Conservation (phyloP, 108 stramenopile species). For the Nitzschia inconspicua region DNA sequence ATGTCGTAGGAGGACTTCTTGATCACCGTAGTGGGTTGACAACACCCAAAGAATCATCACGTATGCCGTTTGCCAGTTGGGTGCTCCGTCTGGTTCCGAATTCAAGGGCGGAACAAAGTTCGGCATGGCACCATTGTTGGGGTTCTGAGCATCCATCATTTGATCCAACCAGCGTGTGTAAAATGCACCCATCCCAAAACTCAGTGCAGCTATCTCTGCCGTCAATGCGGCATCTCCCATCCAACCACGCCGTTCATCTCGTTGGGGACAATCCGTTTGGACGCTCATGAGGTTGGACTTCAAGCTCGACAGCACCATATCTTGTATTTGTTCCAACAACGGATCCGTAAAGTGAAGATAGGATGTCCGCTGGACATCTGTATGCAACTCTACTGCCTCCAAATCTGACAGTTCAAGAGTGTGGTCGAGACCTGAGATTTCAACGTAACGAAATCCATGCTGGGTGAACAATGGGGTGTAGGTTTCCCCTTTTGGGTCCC, state of each 20-base stretch:
- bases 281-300: slow-evolving; percentile 29
- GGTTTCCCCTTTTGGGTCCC: slow-evolving; percentile 8
- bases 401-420: slow-evolving; percentile 11
- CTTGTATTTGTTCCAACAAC: slow-evolving; percentile 26
- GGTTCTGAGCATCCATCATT: slow-evolving; percentile 22
- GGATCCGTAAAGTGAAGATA: slow-evolving; percentile 16
- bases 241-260: slow-evolving; percentile 29
- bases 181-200: slow-evolving; percentile 29
- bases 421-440: slow-evolving; percentile 18
- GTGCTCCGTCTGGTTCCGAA: slow-evolving; percentile 9
- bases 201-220: slow-evolving; percentile 21
- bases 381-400: slow-evolving; percentile 22
- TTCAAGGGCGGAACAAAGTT: slow-evolving; percentile 18
- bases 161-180: slow-evolving; percentile 19
- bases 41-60: slow-evolving; percentile 19
- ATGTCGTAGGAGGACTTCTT: slow-evolving; percentile 5
- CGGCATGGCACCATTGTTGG: slow-evolving; percentile 13
- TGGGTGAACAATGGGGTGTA: slow-evolving; percentile 23
- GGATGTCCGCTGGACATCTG: slow-evolving; percentile 17
- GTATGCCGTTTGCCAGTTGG: slow-evolving; percentile 26
- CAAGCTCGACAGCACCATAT: slow-evolving; percentile 21
- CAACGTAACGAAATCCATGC: slow-evolving; percentile 35
- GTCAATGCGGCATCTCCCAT: slow-evolving; percentile 29
- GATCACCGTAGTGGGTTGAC: slow-evolving; percentile 18
- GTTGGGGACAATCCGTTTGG: slow-evolving; percentile 28